phyloP scores from a whole-genome alignment of 495 filamentous ascomycete genomes.

The Neurospora sp. region DNA sequence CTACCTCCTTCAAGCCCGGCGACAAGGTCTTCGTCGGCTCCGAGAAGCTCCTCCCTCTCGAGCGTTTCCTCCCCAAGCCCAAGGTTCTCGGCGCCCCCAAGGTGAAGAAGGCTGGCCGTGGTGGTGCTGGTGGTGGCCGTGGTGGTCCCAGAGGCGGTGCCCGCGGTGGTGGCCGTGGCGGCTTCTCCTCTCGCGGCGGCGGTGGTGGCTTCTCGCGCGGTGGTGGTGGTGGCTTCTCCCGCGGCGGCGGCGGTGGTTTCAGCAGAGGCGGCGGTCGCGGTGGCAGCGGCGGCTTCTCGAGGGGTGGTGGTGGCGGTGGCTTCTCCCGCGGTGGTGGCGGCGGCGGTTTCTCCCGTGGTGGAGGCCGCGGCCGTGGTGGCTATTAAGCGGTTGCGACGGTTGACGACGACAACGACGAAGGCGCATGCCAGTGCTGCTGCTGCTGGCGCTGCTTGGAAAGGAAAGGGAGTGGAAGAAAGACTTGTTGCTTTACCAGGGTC shows the following conservation, averaged over 20 bases:
- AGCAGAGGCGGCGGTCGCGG: too few species aligned
- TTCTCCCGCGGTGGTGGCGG: constrained; percentile 22
- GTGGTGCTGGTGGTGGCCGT: constrained; percentile 24
- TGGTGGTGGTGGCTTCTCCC: constrained; percentile 9
- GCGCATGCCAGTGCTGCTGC: background rate
- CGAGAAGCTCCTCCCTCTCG: constrained; percentile 88
- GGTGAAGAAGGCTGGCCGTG: constrained; percentile 47
- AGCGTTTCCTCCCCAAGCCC: constrained; percentile 93
- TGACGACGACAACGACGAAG: background rate
- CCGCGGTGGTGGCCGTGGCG: constrained; percentile 36
- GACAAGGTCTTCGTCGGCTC: constrained; percentile 95
- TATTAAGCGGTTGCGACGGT: background rate
- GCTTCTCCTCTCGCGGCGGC: constrained; percentile 30
- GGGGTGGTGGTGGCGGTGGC: constrained; percentile 24
- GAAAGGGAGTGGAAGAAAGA: background rate
- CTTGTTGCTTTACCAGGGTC: background rate
- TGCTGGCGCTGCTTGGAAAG: background rate
- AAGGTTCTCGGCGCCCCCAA: constrained; percentile 44
- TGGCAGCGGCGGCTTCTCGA: too few species aligned
- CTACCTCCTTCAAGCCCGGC: constrained; percentile 83
- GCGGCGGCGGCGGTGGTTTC: constrained; percentile 10
- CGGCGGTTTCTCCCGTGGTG: constrained; percentile 11
- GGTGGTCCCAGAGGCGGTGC: constrained; percentile 35
- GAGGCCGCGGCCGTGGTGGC: constrained; percentile 15
- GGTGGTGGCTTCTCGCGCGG: constrained; percentile 28